Evolutionary conservation across 768 basidiomycete species (phyloP).

Genomic region (Hypsizygus marmoreus): DNA sequence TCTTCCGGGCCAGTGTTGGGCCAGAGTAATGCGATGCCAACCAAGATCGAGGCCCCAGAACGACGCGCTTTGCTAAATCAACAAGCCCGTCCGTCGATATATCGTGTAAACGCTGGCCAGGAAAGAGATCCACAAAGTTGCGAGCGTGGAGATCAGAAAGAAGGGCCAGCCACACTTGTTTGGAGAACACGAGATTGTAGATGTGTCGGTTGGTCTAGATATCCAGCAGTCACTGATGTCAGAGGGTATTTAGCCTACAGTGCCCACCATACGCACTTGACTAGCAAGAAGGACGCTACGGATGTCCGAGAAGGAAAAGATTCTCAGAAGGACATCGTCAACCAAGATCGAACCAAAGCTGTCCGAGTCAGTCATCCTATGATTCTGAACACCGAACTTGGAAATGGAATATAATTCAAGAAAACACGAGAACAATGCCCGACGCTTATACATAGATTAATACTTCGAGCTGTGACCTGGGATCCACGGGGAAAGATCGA

Average conservation of each 20-base stretch:
- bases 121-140: conserved; percentile 12
- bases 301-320: no score
- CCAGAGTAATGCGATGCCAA: neutral
- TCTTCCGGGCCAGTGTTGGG: neutral
- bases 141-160: conserved; percentile 10
- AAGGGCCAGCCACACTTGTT: conserved; percentile 10
- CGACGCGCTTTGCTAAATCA: conserved; percentile 4
- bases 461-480: no score
- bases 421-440: neutral
- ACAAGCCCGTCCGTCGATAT: conserved; percentile 10
- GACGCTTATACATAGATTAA: no score
- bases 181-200: conserved; percentile 3
- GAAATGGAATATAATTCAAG: no score
- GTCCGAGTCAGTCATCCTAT: neutral
- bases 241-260: no score
- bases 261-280: no score
- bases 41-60: conserved; percentile 10
- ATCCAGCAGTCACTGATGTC: no score
- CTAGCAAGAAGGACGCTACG: no score
- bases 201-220: conserved; percentile 8
- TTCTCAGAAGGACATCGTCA: no score
- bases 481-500: no score
- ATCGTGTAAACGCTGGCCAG: conserved; percentile 2
- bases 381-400: no score
- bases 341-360: neutral